Evolutionary conservation across 164 flowering plant species (phyloP), one percentile per base, ranked within the genome.

Genomic region (Tetrastigma voinierianum): DNA sequence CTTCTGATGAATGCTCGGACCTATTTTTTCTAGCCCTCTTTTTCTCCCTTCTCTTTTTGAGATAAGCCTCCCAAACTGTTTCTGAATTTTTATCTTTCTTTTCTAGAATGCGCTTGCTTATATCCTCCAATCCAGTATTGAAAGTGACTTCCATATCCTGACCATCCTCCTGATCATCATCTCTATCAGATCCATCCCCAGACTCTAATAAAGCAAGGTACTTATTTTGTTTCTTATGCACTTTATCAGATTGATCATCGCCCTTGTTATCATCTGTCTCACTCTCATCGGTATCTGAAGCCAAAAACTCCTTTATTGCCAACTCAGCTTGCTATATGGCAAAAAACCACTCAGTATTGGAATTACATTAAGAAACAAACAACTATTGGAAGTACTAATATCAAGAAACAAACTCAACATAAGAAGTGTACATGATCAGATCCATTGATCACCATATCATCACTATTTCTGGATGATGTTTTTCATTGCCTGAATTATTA

Each of bases 91-190:
- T 86, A 69, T 87, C 89, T 75, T 83, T 91, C 89, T 81, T 92
- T 73, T 92, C 95, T 32, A 88, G 72, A 66, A 89, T 75, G 25
- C 82, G 90, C 75, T 87, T 95, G 80, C 98, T 90, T 70, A 92
- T 23, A 77, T 88, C 89, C 73, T 95, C 99, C 64, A 92, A 81
- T 18, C 90, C 96, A 64, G 95, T 75, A 76, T 87, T 89, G 74
- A 92, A 95, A 67, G 98, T 92, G 46, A 92, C 90, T 74, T 92
- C 99, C 99, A 95, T 92, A 71, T 95, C 97, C 77, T 80, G 85
- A 62, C 70, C 80, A 46, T 70, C 78, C 5, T 84, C 85, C 49
- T 81, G 77, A 10, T 77, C 82, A 57, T 67, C 80, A 17, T 85
- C 82, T 62, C 64, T 87, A 74, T 86, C 96, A 44, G 90, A 84